Evolutionary conservation across 164 flowering plant genomes (phyloP).

Genomic region (Santalum album): DNA sequence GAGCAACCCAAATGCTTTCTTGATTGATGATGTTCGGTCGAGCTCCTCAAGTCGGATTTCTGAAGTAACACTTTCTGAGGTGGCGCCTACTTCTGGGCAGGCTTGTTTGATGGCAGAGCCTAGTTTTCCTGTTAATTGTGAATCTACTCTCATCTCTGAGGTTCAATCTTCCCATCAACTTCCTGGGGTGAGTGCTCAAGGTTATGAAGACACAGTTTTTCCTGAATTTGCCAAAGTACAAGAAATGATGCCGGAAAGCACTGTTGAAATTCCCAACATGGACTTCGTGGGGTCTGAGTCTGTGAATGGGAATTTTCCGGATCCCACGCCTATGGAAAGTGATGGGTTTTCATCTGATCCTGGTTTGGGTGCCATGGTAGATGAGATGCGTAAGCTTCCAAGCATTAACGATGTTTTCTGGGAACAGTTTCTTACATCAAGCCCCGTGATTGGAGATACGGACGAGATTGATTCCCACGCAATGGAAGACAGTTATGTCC

Average conservation of each 20-base stretch:
- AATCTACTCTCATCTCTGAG: conserved; percentile 18
- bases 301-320: conserved; percentile 11
- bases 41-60: conserved; percentile 34
- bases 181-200: conserved; percentile 10
- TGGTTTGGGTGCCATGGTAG: conserved; percentile 21
- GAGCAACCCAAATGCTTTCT: conserved; percentile 26
- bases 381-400: conserved; percentile 39
- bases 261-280: conserved; percentile 13
- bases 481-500: conserved; percentile 14
- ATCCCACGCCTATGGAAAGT: conserved; percentile 18
- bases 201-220: conserved; percentile 11
- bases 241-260: conserved; percentile 17
- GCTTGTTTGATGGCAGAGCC: conserved; percentile 17
- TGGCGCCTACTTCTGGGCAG: conserved; percentile 30
- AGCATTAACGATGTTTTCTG: conserved; percentile 55
- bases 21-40: conserved; percentile 28
- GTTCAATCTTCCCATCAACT: conserved; percentile 24
- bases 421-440: conserved; percentile 60
- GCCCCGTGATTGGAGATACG: conserved; percentile 31
- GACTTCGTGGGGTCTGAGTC: conserved; percentile 13
- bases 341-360: conserved; percentile 20
- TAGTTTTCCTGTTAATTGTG: conserved; percentile 6
- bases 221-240: conserved; percentile 14
- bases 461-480: conserved; percentile 30
- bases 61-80: conserved; percentile 61